Percentiles rank a stretch among this genome's conserved stretches.
These are phyloP conservation scores for Vitis cinerea DNA, from an alignment of 164 flowering plant genomes.

Conservation along the genomic window DNA sequence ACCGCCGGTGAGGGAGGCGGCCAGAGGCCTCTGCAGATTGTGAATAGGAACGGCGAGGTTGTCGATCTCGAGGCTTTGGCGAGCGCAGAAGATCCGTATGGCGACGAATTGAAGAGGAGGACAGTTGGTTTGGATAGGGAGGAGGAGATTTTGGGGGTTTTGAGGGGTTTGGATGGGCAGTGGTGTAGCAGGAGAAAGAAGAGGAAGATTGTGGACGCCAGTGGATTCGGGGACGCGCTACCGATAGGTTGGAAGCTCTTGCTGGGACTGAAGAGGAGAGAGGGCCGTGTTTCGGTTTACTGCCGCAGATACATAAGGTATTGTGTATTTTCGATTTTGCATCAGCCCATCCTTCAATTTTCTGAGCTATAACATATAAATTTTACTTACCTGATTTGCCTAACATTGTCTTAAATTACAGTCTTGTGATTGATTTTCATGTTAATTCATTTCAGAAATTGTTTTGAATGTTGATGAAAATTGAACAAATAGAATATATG, in stretches of 20 bases:
- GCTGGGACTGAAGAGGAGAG: conserved; percentile 45
- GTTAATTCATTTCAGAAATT: too few relatives aligned
- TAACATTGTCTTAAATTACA: background rate
- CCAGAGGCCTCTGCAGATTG: conserved; percentile 19
- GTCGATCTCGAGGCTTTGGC: conserved; percentile 39
- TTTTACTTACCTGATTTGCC: too few relatives aligned
- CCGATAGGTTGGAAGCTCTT: conserved; percentile 63
- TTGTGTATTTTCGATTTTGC: background rate
- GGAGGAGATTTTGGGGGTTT: conserved; percentile 41
- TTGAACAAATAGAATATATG: too few relatives aligned
- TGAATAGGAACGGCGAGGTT: conserved; percentile 35
- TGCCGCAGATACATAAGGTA: conserved; percentile 59
- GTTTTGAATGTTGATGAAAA: too few relatives aligned
- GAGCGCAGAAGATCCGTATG: conserved; percentile 34
- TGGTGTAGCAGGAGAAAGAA: conserved; percentile 66
- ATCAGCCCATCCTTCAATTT: background rate
- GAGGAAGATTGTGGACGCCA: conserved; percentile 57
- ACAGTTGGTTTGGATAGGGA: conserved; percentile 45
- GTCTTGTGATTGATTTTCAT: too few relatives aligned
- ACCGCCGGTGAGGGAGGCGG: conserved; percentile 3
- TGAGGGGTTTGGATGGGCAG: conserved; percentile 48
- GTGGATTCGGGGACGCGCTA: conserved; percentile 38
- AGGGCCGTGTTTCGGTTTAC: conserved; percentile 40
- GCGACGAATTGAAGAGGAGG: conserved; percentile 46
- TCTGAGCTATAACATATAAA: background rate